Evolutionary conservation across 495 filamentous ascomycete species (phyloP).

Genomic region (Hyaloscypha hepaticicola): DNA sequence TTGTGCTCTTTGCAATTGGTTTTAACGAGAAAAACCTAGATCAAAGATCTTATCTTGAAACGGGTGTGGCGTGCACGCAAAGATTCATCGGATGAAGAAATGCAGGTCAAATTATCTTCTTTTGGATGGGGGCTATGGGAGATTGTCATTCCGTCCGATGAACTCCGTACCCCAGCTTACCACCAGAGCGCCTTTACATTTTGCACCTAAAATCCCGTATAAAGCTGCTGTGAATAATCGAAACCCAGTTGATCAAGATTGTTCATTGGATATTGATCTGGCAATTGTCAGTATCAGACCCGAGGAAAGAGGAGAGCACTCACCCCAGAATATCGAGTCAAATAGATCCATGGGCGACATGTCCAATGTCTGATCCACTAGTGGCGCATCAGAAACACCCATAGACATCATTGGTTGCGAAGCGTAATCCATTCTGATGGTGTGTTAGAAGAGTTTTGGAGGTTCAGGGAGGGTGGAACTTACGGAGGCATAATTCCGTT

Average conservation of each 20-base stretch:
- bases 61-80: too few species aligned
- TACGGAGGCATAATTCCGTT: conserved; percentile 37
- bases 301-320: conserved; percentile 19
- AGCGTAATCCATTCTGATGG: conserved; percentile 33
- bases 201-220: conserved; percentile 21
- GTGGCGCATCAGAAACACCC: conserved; percentile 1
- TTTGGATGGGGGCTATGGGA: too few species aligned
- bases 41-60: too few species aligned
- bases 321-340: conserved; percentile 60
- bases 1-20: not conserved
- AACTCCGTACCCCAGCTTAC: too few species aligned
- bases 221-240: conserved; percentile 26
- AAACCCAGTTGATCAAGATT: conserved; percentile 26
- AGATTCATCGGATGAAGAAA: too few species aligned
- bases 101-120: too few species aligned
- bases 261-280: conserved; percentile 30
- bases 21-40: too few species aligned
- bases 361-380: conserved; percentile 33
- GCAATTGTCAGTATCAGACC: not conserved
- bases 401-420: conserved; percentile 20
- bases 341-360: conserved; percentile 59
- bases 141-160: not conserved
- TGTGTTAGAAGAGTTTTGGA: conserved; percentile 4
- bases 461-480: not conserved
- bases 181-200: not conserved